Percentiles rank a stretch among this genome's conserved stretches.
phyloP scores from a whole-genome alignment of 2,329 filamentous ascomycete genomes.

The Colletotrichum echinochloae region DNA sequence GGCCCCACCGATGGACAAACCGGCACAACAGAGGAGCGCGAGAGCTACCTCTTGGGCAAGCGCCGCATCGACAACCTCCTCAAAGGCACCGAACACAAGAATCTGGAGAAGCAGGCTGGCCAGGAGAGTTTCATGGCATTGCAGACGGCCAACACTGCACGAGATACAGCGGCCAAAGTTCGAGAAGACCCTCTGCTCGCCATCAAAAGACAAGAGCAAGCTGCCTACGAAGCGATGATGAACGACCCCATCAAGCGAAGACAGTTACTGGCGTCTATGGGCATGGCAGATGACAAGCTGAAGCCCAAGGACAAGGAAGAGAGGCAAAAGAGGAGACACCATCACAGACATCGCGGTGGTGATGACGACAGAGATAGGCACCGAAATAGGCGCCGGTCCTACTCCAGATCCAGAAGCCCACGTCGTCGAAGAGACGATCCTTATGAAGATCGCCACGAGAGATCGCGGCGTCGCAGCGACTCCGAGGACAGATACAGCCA shows the following conservation, averaged over 20 bases:
- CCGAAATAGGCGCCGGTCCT: constrained; percentile 56
- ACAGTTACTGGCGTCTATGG: constrained; percentile 75
- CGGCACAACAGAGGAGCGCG: constrained; percentile 88
- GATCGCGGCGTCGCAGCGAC: constrained; percentile 40
- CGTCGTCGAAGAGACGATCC: constrained; percentile 47
- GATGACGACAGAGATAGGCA: constrained; percentile 56
- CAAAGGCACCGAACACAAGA: constrained; percentile 83
- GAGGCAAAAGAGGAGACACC: constrained; percentile 56
- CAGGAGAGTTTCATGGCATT: constrained; percentile 71
- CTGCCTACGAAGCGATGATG: constrained; percentile 83
- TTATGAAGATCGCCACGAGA: constrained; percentile 45
- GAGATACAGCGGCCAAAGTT: constrained; percentile 88
- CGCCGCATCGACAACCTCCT: constrained; percentile 86
- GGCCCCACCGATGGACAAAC: constrained; percentile 82
- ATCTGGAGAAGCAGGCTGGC: constrained; percentile 79
- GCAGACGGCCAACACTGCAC: constrained; percentile 77
- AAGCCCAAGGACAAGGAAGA: constrained; percentile 55
- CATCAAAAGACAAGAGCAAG: constrained; percentile 92
- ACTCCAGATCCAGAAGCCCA: constrained; percentile 60
- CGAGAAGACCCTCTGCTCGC: constrained; percentile 91
- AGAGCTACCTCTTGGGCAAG: constrained; percentile 93
- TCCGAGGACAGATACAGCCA: constrained; percentile 35
- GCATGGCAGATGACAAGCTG: constrained; percentile 60
- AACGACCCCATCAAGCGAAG: constrained; percentile 77
- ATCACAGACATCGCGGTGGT: constrained; percentile 57